Base-by-base conservation (phyloP, 305 asterid species). In the Fraxinus sp. region DNA sequence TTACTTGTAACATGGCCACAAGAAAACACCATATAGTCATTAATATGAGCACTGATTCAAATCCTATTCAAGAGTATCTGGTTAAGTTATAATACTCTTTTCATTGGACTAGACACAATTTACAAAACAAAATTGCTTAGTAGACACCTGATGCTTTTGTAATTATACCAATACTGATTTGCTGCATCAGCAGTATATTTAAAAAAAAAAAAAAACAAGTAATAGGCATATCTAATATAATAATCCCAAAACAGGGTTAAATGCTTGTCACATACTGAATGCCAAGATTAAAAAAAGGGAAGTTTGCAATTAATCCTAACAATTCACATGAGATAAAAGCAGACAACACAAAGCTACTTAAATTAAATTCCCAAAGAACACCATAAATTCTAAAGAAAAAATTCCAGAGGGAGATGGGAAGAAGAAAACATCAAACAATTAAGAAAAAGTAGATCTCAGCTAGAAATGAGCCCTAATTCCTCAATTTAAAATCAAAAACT, bases 401-500 rank as follows among this genome's bases (percentile, higher is more conserved):
- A 75, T 74, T 37, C 79, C 77, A 3, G 6, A 46, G 35, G 36
- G n/a, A 11, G 9, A 10, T 24, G 8, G 37, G 36, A 28, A 10
- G 35, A 28, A 11, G 33, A 28, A 30, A 26, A 28, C 39, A 11
- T 70, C 41, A 14, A 26, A 28, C 39, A 30, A 70, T 70, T 9
- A 28, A 70, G 9, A 30, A 70, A 28, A 30, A 28, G 5, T 30
- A 70, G 75, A 70, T 70, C 75, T 28, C 57, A 73, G 68, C 80
- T 66, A 46, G 79, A 74, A 49, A 43, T 35, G 64, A 68, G 10
- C 28, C n/a, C n/a, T 18, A 59, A 70, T 55, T 74, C 41, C 35
- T 68, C 37, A 26, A 68, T 68, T 7, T 28, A 77, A 37, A 79
- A 28, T 83, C 73, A 85, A 80, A 70, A 68, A 9, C 20, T 28